Base-by-base conservation (phyloP, 2,329 filamentous ascomycete species). In the Paraphaeosphaeria minitans region DNA sequence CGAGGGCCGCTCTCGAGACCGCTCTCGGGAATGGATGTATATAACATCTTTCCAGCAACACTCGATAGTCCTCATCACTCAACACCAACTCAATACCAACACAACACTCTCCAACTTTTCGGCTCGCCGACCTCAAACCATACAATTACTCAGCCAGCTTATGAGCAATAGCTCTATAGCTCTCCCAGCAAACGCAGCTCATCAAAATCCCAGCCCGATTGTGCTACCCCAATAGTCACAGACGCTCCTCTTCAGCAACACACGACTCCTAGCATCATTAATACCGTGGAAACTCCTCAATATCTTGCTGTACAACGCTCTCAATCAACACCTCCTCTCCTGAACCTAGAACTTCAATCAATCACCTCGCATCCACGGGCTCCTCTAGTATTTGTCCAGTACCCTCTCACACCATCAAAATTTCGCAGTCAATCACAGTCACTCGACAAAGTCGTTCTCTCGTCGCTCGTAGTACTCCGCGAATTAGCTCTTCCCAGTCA, bases 1-100 rank as follows among this genome's bases (percentile, higher is more conserved):
- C 53, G 57, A 65, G 64, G 65, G 10, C 29, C 29, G 29, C 29
- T 31, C 29, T 12, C 6, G 29, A 31, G 29, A 31, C 62, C 60
- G 43, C 43, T 56, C 53, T 21, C 13, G 22, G 33, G 35, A 42
- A 45, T 24, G 55, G 37, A 37, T 47, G 50, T 50, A 67, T 74
- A 75, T 73, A 75, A 71, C 63, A 52, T 61, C 58, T 66, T 54
- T 54, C 9, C 29, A 37, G 41, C 29, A 60, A 60, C 66, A 60
- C 46, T 55, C 35, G 52, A n/a, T 8, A 43, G 14, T 33, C 9
- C 45, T 53, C 50, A 64, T 65, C 58, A 57, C 58, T 50, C 53
- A 58, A 60, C 49, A 49, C 59, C 27, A 51, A 51, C 55, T 39
- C 41, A 46, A 47, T 55, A 52, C 58, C 62, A 54, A 55, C 50